Base-by-base conservation (phyloP, 192 early-diverging fungal species). In the Phycomyces nitens region DNA sequence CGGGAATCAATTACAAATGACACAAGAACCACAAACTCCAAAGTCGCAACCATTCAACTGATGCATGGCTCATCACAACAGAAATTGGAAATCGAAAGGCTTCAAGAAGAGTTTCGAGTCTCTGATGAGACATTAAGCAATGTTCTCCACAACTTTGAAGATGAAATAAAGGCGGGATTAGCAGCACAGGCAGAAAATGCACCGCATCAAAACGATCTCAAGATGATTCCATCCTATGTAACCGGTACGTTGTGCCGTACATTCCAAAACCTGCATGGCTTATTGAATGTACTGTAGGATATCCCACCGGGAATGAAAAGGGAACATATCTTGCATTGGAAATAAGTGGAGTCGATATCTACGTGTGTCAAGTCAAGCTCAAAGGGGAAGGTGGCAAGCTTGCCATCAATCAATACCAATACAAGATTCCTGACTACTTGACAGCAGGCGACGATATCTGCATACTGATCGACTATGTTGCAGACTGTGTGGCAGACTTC, bases 141-240 rank as follows among this genome's bases (percentile, higher is more conserved):
- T 16, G 77, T 86, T 42, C 70, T 78, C 26, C 58, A 65, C 14
- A 80, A 75, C 40, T 68, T 84, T 53, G 71, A 68, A 70, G n/a
- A 72, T 57, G 78, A 81, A 53, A 84, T 86, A 79, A 71, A 65
- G 40, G 64, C 64, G 5, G 84, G 84, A 16, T 70, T 86, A 38
- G 58, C 65, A 47, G 18, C 50, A 57, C 62, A 52, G 58, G 74
- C 60, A 67, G 73, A 51, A 42, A 66, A 54, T 64, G 65, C 3
- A 56, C 18, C 49, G 21, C 62, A 24, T 21, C 29, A 38, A 2
- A 68, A 38, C 56, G 64, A 66, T 58, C 47, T 89, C 57, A 84
- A 83, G 55, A 93, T 94, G 94, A 88, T 97, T 65, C 95, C 95
- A 3, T 91, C 92, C 15, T 95, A 81, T 74, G 92, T 98, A 61